A percentile compares a stretch with the other conserved stretches of the same genome.
Evolutionary conservation across 2,329 filamentous ascomycete species (phyloP).

Genomic region (Ophiostoma piceae): DNA sequence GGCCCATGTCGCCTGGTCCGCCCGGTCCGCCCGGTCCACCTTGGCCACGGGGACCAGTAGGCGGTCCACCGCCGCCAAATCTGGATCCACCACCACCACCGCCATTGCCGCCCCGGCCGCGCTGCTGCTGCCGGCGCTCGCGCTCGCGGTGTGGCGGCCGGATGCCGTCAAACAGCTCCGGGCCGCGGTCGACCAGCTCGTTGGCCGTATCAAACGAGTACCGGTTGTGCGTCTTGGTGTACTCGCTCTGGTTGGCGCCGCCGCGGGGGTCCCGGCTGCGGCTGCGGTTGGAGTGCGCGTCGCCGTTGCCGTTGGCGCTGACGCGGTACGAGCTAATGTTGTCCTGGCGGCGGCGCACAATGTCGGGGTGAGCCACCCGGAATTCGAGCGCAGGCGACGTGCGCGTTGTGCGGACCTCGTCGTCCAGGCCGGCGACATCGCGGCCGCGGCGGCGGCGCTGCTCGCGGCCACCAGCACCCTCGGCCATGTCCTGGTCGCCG

Average conservation of each 20-base stretch:
- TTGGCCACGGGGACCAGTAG: conserved; percentile 27
- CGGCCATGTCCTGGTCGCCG: background rate
- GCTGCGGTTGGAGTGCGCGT: background rate
- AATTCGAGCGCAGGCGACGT: conserved; percentile 42
- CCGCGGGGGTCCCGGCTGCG: conserved; percentile 5
- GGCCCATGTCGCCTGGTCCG: conserved; percentile 21
- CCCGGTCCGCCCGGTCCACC: background rate
- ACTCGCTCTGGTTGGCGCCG: conserved; percentile 27
- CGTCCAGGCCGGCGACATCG: conserved; percentile 1
- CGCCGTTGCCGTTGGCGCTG: background rate
- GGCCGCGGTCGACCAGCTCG: conserved; percentile 64
- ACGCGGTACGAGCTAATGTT: conserved; percentile 39
- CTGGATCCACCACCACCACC: conserved; percentile 26
- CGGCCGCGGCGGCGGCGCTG: conserved; percentile 7
- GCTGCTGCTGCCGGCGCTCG: conserved; percentile 33
- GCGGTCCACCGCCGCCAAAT: background rate
- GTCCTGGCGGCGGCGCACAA: conserved; percentile 61
- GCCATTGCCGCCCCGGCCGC: background rate
- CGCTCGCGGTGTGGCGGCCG: conserved; percentile 53
- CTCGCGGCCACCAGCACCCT: background rate
- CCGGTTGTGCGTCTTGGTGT: conserved; percentile 55
- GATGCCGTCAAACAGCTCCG: conserved; percentile 63
- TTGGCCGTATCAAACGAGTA: conserved; percentile 68
- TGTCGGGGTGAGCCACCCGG: conserved; percentile 56
- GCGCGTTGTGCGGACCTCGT: conserved; percentile 35